phyloP scores from a whole-genome alignment of 2,329 filamentous ascomycete genomes.

The Exophiala mesophila region DNA sequence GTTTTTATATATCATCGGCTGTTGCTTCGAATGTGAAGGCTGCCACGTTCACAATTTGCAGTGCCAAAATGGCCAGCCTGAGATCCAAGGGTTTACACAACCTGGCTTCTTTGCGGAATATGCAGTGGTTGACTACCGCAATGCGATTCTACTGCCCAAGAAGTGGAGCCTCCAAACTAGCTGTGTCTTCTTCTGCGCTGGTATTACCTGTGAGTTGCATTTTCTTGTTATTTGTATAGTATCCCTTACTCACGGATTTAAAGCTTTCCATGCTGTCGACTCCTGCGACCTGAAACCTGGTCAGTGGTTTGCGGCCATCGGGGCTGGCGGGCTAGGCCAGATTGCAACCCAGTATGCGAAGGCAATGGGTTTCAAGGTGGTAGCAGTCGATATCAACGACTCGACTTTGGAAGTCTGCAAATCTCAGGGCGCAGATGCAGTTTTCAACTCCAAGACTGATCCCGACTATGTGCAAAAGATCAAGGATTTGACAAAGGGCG shows the following conservation, averaged over 20 bases:
- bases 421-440: constrained; percentile 38
- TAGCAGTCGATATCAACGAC: constrained; percentile 35
- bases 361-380: constrained; percentile 27
- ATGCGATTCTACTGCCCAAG: constrained; percentile 39
- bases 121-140: constrained; percentile 43
- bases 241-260: neutral
- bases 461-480: constrained; percentile 36
- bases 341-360: constrained; percentile 28
- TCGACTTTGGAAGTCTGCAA: constrained; percentile 37
- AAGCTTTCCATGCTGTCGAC: constrained; percentile 9
- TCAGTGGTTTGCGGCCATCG: constrained; percentile 20
- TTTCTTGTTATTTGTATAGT: constrained; percentile 1
- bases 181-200: constrained; percentile 48
- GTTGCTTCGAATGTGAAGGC: constrained; percentile 45
- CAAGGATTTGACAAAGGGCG: constrained; percentile 40
- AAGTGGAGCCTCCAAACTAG: constrained; percentile 31
- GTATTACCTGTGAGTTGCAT: constrained; percentile 37
- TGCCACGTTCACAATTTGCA: constrained; percentile 25
- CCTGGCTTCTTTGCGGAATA: constrained; percentile 49
- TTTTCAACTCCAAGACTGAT: constrained; percentile 42
- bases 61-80: constrained; percentile 36
- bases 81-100: constrained; percentile 39
- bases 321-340: constrained; percentile 28
- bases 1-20: constrained; percentile 43
- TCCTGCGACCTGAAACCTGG: constrained; percentile 15